Evolutionary conservation across 768 basidiomycete species (phyloP), one percentile per base, ranked within the genome.

Genomic region (Calocybe indica): DNA sequence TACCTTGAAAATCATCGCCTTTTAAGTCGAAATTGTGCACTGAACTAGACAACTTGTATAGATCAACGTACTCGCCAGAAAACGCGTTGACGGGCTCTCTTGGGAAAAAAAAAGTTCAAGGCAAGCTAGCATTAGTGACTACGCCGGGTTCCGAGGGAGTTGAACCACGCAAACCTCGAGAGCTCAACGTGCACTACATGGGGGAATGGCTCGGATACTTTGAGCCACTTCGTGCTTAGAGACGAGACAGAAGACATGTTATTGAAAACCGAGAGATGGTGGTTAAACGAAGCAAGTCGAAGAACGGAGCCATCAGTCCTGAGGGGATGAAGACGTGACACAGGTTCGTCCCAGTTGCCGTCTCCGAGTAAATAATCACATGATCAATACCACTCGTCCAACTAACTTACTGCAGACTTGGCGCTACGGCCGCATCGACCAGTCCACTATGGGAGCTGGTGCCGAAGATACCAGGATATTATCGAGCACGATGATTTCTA

Each of bases 51-150:
- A 6, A 29, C 6, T 7, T 5, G 5, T 37, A 37, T 28, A 13
- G 30, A 14, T 34, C n/a, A 7, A 43, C 56, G 49, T 51, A 81
- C 74, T 76, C 73, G 35, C 62, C 64, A 28, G 67, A 68, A 59
- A 87, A 83, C 0, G 85, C 83, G 59, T 89, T 89, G 13, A 86
- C 79, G 0, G 85, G 85, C 5, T 61, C 61, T 28, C 85, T 85
- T 50, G 7, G 38, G 31, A 38, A 0, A n/a, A 36, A 37, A 7
- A 22, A 22, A 22, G 22, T 22, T 35, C 36, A 42, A 34, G 14
- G 7, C 9, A 13, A 40, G 2, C 36, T 38, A 10, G 8, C 11
- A 43, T 45, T 15, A 49, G 13, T 11, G 13, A 30, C 11, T 37
- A 31, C 39, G 12, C 22, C 7, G 40, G 9, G 7, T 22, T 39